These are phyloP conservation scores for Keithomyces neogunnii DNA, from an alignment of 2,329 filamentous ascomycete species.

Conservation along the genomic window DNA sequence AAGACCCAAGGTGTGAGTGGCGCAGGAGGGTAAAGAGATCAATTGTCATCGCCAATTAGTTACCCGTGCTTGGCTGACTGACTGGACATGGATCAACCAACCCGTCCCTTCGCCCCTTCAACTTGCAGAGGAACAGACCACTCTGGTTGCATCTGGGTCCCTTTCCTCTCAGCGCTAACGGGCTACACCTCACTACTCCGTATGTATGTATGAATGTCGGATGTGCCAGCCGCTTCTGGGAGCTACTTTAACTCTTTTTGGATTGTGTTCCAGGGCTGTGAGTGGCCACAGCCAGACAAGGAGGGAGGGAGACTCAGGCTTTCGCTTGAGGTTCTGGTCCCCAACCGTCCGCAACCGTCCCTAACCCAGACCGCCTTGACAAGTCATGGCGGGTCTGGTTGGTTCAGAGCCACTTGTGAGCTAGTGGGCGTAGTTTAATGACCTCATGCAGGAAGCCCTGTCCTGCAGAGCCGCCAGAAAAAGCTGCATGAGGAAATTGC, in stretches of 20 bases:
- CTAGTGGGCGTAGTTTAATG: constrained; percentile 11
- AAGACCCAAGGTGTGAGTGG: not conserved
- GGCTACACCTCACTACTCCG: not conserved
- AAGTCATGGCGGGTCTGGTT: constrained; percentile 4
- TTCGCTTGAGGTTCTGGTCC: too few species aligned
- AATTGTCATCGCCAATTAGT: not conserved
- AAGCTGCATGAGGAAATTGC: constrained; percentile 6
- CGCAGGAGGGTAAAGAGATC: not conserved
- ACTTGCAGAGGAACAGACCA: not conserved
- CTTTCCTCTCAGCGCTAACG: not conserved
- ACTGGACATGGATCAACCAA: not conserved
- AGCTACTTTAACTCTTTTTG: too few species aligned
- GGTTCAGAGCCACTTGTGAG: constrained; percentile 13
- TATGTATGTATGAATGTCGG: not conserved
- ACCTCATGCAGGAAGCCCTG: constrained; percentile 8
- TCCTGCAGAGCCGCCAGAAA: constrained; percentile 1
- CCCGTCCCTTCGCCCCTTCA: not conserved
- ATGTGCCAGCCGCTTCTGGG: too few species aligned
- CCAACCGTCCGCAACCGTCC: too few species aligned
- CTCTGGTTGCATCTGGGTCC: not conserved
- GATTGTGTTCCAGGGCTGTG: too few species aligned
- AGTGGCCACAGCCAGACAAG: too few species aligned
- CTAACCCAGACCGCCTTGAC: not conserved
- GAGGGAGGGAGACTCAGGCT: too few species aligned
- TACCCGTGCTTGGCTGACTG: too few species aligned